A percentile compares a stretch with the other conserved stretches of the same genome.
These are phyloP conservation scores for Nicotiana knightiana DNA, from an alignment of 257 asterid species.

Conservation along the genomic window DNA sequence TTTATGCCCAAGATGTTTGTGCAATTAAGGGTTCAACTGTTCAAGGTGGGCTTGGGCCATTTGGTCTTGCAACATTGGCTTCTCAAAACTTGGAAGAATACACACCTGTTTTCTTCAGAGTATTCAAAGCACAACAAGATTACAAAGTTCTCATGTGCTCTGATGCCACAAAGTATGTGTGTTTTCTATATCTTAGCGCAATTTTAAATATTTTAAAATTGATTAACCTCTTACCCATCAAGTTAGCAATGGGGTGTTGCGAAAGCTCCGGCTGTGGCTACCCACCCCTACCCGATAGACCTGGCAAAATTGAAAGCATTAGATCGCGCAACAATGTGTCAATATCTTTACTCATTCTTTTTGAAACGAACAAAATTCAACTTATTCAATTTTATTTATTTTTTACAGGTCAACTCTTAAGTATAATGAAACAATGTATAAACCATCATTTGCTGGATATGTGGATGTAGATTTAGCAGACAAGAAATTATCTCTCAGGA, in stretches of 20 bases:
- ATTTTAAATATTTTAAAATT: not conserved
- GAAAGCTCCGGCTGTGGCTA: no score
- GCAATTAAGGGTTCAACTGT: conserved; percentile 33
- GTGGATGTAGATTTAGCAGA: conserved; percentile 12
- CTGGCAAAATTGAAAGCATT: no score
- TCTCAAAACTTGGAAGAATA: conserved; percentile 49
- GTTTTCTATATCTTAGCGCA: not conserved
- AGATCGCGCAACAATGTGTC: no score
- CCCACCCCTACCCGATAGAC: no score
- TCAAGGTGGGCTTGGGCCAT: conserved; percentile 75
- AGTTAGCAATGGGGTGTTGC: no score
- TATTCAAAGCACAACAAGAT: conserved; percentile 38
- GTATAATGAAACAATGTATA: conserved; percentile 7
- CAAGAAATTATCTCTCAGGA: conserved; percentile 14
- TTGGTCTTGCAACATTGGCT: conserved; percentile 65
- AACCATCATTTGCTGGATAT: conserved; percentile 22
- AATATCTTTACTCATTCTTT: no score
- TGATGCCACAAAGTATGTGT: conserved; percentile 46
- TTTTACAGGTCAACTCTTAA: conserved; percentile 12
- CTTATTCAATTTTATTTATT: not conserved
- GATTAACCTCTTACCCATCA: not conserved
- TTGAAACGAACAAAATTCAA: no score
- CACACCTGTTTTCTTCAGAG: conserved; percentile 67
- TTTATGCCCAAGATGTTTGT: conserved; percentile 54
- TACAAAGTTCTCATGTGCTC: conserved; percentile 63